Percentiles rank a stretch among this genome's conserved stretches.
Conservation (phyloP, 1,284 basidiomycete species). For the Sporisorium reilianum region DNA sequence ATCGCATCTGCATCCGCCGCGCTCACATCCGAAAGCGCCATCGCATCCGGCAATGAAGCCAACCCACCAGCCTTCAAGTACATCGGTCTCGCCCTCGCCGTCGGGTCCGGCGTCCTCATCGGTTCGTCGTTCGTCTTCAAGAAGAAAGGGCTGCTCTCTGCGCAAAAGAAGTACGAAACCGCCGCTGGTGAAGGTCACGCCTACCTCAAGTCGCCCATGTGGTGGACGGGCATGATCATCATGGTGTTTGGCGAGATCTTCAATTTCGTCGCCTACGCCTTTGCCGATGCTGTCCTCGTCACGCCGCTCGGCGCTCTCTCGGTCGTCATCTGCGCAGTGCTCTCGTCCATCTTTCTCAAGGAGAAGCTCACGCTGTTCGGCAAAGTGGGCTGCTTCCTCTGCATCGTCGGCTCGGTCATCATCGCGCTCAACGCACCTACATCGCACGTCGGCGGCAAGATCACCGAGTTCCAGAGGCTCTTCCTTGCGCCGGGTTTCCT, state of each 20-base stretch:
- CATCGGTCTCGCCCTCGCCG: slow-evolving; percentile 80
- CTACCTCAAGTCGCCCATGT: slow-evolving; percentile 76
- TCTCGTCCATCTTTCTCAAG: slow-evolving; percentile 92
- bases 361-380: slow-evolving; percentile 77
- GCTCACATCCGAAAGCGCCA: slow-evolving; percentile 51
- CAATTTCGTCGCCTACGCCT: slow-evolving; percentile 79
- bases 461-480: slow-evolving; percentile 80
- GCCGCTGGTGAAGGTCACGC: slow-evolving; percentile 90
- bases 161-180: slow-evolving; percentile 72
- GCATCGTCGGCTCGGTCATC: slow-evolving; percentile 82
- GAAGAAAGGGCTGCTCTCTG: slow-evolving; percentile 76
- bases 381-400: slow-evolving; percentile 81
- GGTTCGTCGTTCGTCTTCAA: slow-evolving; percentile 91
- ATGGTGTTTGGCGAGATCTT: slow-evolving; percentile 62
- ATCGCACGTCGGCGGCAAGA: slow-evolving; percentile 83
- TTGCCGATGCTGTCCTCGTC: slow-evolving; percentile 88
- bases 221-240: slow-evolving; percentile 68
- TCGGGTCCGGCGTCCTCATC: slow-evolving; percentile 87
- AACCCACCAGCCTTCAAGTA: slow-evolving; percentile 71
- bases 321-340: slow-evolving; percentile 92
- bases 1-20: slow-evolving; percentile 60
- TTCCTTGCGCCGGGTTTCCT: slow-evolving; percentile 91
- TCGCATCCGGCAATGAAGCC: slow-evolving; percentile 46
- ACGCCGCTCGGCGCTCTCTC: slow-evolving; percentile 96
- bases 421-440: slow-evolving; percentile 81